Evolutionary conservation across 768 basidiomycete species (phyloP).

Genomic region (Boletus rex-veris): DNA sequence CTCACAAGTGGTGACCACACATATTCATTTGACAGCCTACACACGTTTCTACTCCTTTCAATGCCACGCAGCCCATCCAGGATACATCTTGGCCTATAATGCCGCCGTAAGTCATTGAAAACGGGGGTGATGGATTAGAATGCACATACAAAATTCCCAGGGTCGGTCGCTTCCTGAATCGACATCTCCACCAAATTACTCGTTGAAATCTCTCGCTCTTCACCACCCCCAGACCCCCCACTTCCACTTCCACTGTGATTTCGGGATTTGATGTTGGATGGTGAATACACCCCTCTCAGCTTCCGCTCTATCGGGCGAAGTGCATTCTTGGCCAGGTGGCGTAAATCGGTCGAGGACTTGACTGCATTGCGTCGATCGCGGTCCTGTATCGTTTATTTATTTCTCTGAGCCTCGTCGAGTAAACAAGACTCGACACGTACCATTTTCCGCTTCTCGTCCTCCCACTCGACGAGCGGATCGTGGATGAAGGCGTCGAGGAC

Average conservation of each 20-base stretch:
- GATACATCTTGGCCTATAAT: slow-evolving; percentile 82
- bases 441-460: slow-evolving; percentile 70
- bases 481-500: slow-evolving; percentile 96
- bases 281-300: slow-evolving; percentile 65
- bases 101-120: slow-evolving; percentile 5
- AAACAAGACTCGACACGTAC: slow-evolving; percentile 30
- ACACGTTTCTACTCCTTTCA: slow-evolving; percentile 27
- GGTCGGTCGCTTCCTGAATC: slow-evolving; percentile 83
- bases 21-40: background rate
- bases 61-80: slow-evolving; percentile 85
- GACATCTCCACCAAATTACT: slow-evolving; percentile 88
- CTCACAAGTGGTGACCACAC: background rate
- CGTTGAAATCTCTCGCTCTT: slow-evolving; percentile 55
- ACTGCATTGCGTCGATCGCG: slow-evolving; percentile 45
- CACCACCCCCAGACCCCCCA: slow-evolving; percentile 19
- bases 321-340: slow-evolving; percentile 67
- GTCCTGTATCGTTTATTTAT: slow-evolving; percentile 33
- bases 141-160: slow-evolving; percentile 58
- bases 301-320: slow-evolving; percentile 83
- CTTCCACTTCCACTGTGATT: slow-evolving; percentile 23
- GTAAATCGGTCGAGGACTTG: slow-evolving; percentile 53
- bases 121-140: background rate
- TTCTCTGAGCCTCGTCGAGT: background rate
- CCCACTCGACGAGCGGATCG: slow-evolving; percentile 96
- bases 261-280: slow-evolving; percentile 43